Evolutionary conservation across 306 rosid species (phyloP).

Genomic region (Castanopsis chinensis): DNA sequence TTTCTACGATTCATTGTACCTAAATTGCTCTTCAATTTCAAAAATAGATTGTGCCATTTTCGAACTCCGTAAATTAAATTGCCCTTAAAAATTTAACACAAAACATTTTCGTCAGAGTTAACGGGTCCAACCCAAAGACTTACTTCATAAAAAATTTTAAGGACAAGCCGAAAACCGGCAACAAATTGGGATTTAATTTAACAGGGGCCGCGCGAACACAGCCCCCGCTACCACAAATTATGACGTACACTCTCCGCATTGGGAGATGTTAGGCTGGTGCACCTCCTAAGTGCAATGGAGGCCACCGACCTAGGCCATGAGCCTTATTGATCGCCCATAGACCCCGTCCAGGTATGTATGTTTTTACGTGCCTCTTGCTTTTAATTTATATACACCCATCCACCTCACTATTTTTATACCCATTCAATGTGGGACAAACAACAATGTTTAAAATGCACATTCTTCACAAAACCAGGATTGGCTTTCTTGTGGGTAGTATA

Average conservation of each 20-base stretch:
- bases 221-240: constrained; percentile 50
- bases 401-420: background rate
- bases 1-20: no score
- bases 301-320: constrained; percentile 49
- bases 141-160: rapidly evolving
- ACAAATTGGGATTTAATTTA: background rate
- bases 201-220: constrained; percentile 59
- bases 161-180: rapidly evolving
- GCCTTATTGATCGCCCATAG: constrained; percentile 44
- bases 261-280: constrained; percentile 53
- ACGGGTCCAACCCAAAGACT: rapidly evolving
- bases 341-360: constrained; percentile 56
- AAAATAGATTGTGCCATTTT: no score
- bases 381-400: constrained; percentile 6
- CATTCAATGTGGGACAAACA: constrained; percentile 29
- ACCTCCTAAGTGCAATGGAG: constrained; percentile 41
- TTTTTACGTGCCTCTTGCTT: rapidly evolving
- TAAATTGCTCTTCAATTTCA: no score
- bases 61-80: rapidly evolving
- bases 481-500: no score
- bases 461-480: no score
- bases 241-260: constrained; percentile 43
- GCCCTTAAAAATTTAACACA: no score
- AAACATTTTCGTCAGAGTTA: rapidly evolving
- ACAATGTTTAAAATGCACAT: no score